Conservation (phyloP, 2,329 filamentous ascomycete genomes). For the Fusarium keratoplasticum region DNA sequence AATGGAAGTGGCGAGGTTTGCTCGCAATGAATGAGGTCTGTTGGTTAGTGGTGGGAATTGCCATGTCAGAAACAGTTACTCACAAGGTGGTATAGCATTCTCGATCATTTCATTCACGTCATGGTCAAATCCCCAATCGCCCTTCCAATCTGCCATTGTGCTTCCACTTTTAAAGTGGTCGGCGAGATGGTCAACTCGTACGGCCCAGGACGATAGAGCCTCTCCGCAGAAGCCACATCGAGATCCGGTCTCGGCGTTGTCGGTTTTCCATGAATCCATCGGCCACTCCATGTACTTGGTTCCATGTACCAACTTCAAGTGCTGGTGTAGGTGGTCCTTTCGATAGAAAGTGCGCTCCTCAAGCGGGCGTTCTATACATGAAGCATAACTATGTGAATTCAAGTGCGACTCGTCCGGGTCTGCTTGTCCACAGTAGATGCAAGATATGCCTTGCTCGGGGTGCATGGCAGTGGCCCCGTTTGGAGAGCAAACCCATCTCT, state of each 20-base stretch:
- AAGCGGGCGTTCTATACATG: slow-evolving; percentile 51
- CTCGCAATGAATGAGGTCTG: slow-evolving; percentile 25
- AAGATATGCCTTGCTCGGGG: background rate
- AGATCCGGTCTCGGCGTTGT: slow-evolving; percentile 49
- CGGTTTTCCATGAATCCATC: slow-evolving; percentile 49
- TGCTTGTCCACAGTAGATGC: background rate
- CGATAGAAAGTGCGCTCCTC: slow-evolving; percentile 58
- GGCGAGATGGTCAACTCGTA: slow-evolving; percentile 50
- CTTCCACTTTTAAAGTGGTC: slow-evolving; percentile 55
- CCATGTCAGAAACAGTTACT: background rate
- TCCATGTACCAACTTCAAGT: slow-evolving; percentile 54
- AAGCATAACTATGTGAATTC: slow-evolving; percentile 40
- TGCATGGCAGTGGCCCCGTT: background rate
- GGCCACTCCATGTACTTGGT: slow-evolving; percentile 48
- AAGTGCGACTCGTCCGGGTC: background rate
- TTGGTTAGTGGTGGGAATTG: background rate
- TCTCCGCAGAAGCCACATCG: slow-evolving; percentile 54
- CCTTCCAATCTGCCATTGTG: slow-evolving; percentile 55
- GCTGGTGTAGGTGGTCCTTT: slow-evolving; percentile 56
- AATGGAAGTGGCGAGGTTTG: background rate
- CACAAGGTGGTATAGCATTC: slow-evolving; percentile 55
- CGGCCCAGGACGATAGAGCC: slow-evolving; percentile 50
- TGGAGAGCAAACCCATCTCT: background rate
- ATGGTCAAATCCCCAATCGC: slow-evolving; percentile 55
- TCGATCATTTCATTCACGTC: slow-evolving; percentile 51